phyloP scores from a whole-genome alignment of 371 early-diverging fungal species.

The Mucor saturninus region DNA sequence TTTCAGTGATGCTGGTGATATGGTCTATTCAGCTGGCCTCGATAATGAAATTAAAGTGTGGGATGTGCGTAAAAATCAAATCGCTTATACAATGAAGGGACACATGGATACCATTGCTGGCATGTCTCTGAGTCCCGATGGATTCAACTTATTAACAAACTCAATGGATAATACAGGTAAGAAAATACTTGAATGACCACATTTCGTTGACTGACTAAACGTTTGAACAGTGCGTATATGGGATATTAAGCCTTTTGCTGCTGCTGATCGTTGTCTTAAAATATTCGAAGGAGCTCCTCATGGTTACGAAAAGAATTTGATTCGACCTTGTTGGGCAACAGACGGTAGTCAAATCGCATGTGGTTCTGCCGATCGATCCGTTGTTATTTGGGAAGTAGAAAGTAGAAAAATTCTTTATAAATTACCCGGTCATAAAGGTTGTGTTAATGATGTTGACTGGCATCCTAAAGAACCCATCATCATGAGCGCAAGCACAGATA shows the following conservation, averaged over 20 bases:
- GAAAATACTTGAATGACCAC: neutral
- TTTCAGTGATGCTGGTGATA: conserved; percentile 81
- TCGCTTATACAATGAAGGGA: conserved; percentile 74
- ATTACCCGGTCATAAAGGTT: conserved; percentile 96
- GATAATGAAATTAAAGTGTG: conserved; percentile 90
- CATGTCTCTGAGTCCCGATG: conserved; percentile 82
- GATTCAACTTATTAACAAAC: conserved; percentile 80
- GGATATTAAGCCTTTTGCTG: conserved; percentile 92
- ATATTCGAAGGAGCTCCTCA: conserved; percentile 91
- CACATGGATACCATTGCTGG: conserved; percentile 94
- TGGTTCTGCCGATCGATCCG: conserved; percentile 92
- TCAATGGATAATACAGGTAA: conserved; percentile 91
- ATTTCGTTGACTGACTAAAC: neutral
- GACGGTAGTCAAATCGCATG: conserved; percentile 90
- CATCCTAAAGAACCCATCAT: conserved; percentile 91
- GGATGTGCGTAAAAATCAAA: conserved; percentile 82
- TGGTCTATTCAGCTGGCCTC: conserved; percentile 87
- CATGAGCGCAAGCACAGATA: conserved; percentile 85
- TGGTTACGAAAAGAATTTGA: conserved; percentile 91
- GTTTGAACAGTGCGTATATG: conserved; percentile 77
- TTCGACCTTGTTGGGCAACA: conserved; percentile 87
- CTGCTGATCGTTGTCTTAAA: conserved; percentile 66
- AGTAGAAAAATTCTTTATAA: conserved; percentile 88
- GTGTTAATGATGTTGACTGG: conserved; percentile 97
- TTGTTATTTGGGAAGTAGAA: conserved; percentile 94